These are phyloP conservation scores for Gentiana macrophylla DNA, from an alignment of 257 asterid species.

Conservation along the genomic window DNA sequence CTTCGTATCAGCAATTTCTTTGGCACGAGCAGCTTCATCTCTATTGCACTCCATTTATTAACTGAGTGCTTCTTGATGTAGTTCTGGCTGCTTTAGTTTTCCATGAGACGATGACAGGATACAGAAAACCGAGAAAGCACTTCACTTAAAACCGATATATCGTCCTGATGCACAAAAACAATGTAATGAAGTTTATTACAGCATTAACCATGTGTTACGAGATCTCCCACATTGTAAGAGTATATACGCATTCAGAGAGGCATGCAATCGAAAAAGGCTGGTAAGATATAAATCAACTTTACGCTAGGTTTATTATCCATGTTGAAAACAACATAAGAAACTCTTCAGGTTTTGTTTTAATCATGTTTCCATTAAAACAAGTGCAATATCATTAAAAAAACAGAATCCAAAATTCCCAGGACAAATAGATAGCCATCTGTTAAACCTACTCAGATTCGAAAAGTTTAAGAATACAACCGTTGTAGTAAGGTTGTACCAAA, in stretches of 20 bases:
- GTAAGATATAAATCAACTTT: too few species aligned
- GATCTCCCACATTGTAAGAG: background rate
- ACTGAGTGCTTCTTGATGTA: slow-evolving; percentile 11
- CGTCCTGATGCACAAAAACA: slow-evolving; percentile 10
- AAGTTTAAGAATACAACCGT: too few species aligned
- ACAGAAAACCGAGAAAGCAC: slow-evolving; percentile 2
- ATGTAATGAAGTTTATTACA: background rate
- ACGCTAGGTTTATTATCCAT: too few species aligned
- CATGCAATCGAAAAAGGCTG: background rate
- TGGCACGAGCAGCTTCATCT: slow-evolving; percentile 64
- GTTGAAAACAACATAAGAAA: too few species aligned
- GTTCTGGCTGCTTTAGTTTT: slow-evolving; percentile 7
- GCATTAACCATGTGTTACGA: background rate
- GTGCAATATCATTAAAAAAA: too few species aligned
- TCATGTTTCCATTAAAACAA: too few species aligned
- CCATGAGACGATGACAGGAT: slow-evolving; percentile 5
- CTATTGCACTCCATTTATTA: slow-evolving; percentile 62
- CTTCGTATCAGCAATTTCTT: slow-evolving; percentile 47
- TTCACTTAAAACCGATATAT: background rate
- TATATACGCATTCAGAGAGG: background rate
- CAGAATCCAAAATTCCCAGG: too few species aligned
- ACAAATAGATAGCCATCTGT: too few species aligned
- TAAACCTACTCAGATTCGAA: too few species aligned
- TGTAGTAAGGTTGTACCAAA: too few species aligned
- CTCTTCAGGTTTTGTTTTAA: too few species aligned